A percentile compares a stretch with the other conserved stretches of the same genome.
These are phyloP conservation scores for Boletus bicolor DNA, from an alignment of 768 basidiomycete species.

Conservation along the genomic window DNA sequence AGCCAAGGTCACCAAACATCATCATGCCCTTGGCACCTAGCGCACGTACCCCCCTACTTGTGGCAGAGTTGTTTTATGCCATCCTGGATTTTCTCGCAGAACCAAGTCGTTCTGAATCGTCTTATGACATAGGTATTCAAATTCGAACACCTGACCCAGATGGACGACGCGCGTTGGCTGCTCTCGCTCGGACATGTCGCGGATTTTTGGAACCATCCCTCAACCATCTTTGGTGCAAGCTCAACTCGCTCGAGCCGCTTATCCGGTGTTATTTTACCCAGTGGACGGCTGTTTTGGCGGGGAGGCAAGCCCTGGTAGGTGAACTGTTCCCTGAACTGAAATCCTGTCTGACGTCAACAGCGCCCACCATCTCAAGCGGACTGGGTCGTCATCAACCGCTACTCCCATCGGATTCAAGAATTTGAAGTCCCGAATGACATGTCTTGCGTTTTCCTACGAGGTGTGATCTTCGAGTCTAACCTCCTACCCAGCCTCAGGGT, in stretches of 20 bases:
- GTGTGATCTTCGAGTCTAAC: not conserved
- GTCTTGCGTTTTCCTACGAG: not conserved
- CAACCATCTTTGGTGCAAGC: not conserved
- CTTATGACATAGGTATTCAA: not conserved
- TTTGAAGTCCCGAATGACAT: not conserved
- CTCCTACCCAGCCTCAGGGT: not conserved
- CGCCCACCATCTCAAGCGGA: not conserved
- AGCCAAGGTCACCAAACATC: too few species aligned
- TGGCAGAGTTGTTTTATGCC: not conserved
- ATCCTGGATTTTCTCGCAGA: not conserved
- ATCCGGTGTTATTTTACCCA: not conserved
- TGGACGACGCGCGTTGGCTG: not conserved
- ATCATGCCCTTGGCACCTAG: not conserved
- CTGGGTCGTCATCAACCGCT: not conserved
- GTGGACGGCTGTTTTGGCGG: too few species aligned
- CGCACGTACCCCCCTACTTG: not conserved
- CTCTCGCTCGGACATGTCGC: constrained; percentile 5
- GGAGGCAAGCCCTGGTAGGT: not conserved
- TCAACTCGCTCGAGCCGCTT: not conserved
- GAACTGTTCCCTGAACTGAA: not conserved
- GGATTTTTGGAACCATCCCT: not conserved
- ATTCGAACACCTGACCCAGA: not conserved
- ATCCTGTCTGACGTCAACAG: not conserved
- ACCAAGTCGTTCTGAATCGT: not conserved
- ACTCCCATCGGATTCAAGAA: not conserved